Base-by-base conservation (phyloP, 345 rosid species). In the Mercurialis annua region DNA sequence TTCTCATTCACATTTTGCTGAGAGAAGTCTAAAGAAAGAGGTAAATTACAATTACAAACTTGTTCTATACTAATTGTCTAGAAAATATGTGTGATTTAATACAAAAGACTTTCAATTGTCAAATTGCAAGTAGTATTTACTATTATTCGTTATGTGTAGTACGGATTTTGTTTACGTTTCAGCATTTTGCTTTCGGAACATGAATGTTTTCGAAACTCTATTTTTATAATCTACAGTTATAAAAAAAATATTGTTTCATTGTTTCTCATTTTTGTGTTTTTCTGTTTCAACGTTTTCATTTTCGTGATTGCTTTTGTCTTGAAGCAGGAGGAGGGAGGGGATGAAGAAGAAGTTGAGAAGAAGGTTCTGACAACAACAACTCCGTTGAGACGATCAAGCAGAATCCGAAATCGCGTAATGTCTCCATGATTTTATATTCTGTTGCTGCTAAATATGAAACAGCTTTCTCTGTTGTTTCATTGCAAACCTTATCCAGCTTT, bases 361-460 rank as follows among this genome's bases (percentile, higher is more conserved):
- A 73, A 29, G 4, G 60, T 7, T n/a, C n/a, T n/a, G n/a, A 50
- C 29, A 11, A 29, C 20, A 50, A 53, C 52, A 43, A 80, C 85
- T 55, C 77, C 85, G 1, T 42, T 82, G 59, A 80, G 89, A 73
- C 64, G 89, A 68, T 85, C 89, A 48, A 70, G 73, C 58, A 68
- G 86, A 71, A 65, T 85, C 29, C 73, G 70, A 11, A 77, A 54
- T 36, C 83, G 71, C 2, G 16, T 68, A 27, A 14, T 64, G 47
- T 78, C 84, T 58, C 80, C 83, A 24, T 71, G 69, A 80, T 50
- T 33, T 29, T 6, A 20, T 42, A 17, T 58, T 29, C 46, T 38
- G 26, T 58, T 8, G 14, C 11, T 31, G 49, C 44, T 49, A 30
- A 27, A 10, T 21, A 52, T 30, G 76, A 64, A 76, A 74, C 71